Evolutionary conservation across 2,329 filamentous ascomycete genomes (phyloP).

Genomic region (Verticillium tricorpus): DNA sequence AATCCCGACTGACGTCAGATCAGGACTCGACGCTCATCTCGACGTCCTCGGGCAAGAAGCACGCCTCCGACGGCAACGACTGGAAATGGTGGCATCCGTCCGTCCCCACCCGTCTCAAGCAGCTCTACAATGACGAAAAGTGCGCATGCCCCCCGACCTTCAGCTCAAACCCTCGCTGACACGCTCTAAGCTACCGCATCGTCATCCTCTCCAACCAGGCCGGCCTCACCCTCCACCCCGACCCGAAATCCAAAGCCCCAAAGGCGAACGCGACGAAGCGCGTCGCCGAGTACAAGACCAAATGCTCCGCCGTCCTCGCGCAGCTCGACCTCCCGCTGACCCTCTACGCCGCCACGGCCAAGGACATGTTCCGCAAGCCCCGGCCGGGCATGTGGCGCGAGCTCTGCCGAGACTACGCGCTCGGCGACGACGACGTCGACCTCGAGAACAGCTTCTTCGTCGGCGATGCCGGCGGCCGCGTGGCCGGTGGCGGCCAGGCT

Average conservation of each 20-base stretch:
- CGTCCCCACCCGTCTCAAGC: constrained; percentile 63
- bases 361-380: constrained; percentile 83
- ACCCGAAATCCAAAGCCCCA: constrained; percentile 60
- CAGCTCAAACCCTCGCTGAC: background rate
- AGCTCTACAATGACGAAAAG: constrained; percentile 65
- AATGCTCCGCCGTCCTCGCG: constrained; percentile 64
- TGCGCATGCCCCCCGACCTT: constrained; percentile 26
- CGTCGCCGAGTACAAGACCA: constrained; percentile 76
- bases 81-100: constrained; percentile 90
- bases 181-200: constrained; percentile 58
- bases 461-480: constrained; percentile 73
- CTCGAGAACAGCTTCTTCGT: constrained; percentile 73
- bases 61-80: constrained; percentile 65
- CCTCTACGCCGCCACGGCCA: constrained; percentile 80
- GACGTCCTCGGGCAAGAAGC: constrained; percentile 76
- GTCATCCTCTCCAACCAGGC: constrained; percentile 87
- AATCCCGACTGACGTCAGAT: background rate
- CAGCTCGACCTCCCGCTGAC: constrained; percentile 71
- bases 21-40: constrained; percentile 85
- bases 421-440: constrained; percentile 59
- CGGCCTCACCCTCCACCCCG: constrained; percentile 69
- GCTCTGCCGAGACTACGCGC: constrained; percentile 52
- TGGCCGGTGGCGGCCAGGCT: constrained; percentile 50
- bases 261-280: constrained; percentile 59
- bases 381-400: constrained; percentile 82